Conservation (phyloP, 176 grass and related monocot genomes). For the Microstegium vimineum region DNA sequence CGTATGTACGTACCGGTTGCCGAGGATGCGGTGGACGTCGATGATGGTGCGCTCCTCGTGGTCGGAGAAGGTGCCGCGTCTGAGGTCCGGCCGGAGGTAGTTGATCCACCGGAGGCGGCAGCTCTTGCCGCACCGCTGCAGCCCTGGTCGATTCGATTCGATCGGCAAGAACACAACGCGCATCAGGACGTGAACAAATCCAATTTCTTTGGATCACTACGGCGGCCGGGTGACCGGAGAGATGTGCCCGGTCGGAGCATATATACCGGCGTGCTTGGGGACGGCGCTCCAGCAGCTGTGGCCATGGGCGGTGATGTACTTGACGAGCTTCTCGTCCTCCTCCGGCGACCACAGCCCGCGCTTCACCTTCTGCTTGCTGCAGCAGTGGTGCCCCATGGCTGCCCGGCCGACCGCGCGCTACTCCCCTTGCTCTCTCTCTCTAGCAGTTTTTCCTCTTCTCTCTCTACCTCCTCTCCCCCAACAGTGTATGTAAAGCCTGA, state of each 20-base stretch:
- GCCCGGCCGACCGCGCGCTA: not conserved
- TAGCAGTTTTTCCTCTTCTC: slow-evolving; percentile 2
- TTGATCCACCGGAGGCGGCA: slow-evolving; percentile 99
- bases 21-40: slow-evolving; percentile 96
- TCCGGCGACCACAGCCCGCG: slow-evolving; percentile 97
- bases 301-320: slow-evolving; percentile 78
- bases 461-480: not conserved
- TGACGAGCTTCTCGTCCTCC: slow-evolving; percentile 90
- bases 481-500: slow-evolving; percentile 36
- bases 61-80: slow-evolving; percentile 77
- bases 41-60: slow-evolving; percentile 92
- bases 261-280: slow-evolving; percentile 91
- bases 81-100: slow-evolving; percentile 94
- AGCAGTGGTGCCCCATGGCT: slow-evolving; percentile 92
- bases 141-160: slow-evolving; percentile 42
- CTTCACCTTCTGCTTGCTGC: slow-evolving; percentile 99
- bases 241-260: not conserved
- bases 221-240: not conserved
- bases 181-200: not conserved
- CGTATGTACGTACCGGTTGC: slow-evolving; percentile 68
- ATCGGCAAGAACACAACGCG: not conserved
- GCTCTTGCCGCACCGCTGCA: slow-evolving; percentile 99
- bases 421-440: not conserved
- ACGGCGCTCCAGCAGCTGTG: slow-evolving; percentile 98
- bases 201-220: not conserved